Percentiles rank a stretch among this genome's conserved stretches.
These are phyloP conservation scores for Sphagnum tenellum DNA, from an alignment of 225 moss, liverwort and hornwort species.

Conservation along the genomic window DNA sequence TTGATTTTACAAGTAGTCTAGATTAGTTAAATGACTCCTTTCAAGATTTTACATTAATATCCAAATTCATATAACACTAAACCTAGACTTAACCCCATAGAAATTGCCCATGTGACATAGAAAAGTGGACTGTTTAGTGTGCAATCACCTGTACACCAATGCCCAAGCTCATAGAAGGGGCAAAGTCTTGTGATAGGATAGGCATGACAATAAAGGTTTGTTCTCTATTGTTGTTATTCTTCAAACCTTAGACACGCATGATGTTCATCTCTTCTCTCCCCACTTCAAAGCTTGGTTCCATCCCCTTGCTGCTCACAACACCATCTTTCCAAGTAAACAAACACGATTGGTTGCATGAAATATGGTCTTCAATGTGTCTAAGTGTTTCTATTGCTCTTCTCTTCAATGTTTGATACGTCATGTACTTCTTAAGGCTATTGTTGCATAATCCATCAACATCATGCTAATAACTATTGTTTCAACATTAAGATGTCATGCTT, in stretches of 20 bases:
- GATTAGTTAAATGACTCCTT: too few relatives aligned
- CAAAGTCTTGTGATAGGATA: neutral
- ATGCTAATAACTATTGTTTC: too few relatives aligned
- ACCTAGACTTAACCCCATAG: too few relatives aligned
- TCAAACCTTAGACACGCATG: too few relatives aligned
- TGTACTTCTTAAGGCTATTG: neutral
- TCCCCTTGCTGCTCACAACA: too few relatives aligned
- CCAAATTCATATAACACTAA: too few relatives aligned
- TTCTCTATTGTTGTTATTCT: neutral
- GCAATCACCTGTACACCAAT: too few relatives aligned
- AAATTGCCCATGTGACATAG: too few relatives aligned
- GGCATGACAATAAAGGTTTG: neutral
- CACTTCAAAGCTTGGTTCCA: constrained; percentile 1
- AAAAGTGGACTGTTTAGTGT: too few relatives aligned
- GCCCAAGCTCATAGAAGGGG: neutral
- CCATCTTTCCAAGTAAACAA: neutral
- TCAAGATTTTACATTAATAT: too few relatives aligned
- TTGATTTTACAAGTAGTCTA: too few relatives aligned
- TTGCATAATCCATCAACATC: neutral
- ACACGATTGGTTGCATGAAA: neutral
- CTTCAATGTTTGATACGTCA: neutral
- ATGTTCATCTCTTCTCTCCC: constrained; percentile 4
- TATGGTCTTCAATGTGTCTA: neutral
- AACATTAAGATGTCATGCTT: too few relatives aligned
- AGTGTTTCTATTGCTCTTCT: neutral